Evolutionary conservation across 176 grass and related monocot species (phyloP).

Genomic region (Aechmea fasciata): DNA sequence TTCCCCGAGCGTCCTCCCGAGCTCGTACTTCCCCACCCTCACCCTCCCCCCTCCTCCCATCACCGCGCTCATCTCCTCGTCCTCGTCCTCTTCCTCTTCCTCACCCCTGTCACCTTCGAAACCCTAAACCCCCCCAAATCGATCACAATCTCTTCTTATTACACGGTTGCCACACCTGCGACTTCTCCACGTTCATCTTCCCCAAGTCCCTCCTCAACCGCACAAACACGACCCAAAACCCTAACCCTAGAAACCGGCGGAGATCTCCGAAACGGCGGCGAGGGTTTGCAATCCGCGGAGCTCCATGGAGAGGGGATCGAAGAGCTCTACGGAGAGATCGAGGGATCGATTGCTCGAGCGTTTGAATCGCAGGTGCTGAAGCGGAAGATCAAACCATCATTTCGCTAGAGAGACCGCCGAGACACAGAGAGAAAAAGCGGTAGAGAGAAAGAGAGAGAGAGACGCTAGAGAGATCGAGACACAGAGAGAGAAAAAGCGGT

Average conservation of each 20-base stretch:
- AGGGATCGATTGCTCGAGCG: no score
- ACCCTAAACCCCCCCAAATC: neutral
- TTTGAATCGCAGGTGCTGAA: no score
- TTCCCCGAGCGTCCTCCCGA: constrained; percentile 78
- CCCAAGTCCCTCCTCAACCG: neutral
- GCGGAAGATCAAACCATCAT: no score
- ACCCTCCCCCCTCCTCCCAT: constrained; percentile 32
- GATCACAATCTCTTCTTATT: constrained; percentile 3
- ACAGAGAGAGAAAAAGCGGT: no score
- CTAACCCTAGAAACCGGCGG: neutral
- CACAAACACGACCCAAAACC: neutral
- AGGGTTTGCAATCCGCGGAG: neutral
- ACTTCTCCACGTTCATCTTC: constrained; percentile 14
- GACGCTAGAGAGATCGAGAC: no score
- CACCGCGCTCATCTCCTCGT: constrained; percentile 36
- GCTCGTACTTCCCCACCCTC: constrained; percentile 88
- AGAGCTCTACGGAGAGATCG: neutral
- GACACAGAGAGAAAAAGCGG: no score
- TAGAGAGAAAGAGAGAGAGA: no score
- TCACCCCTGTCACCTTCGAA: no score
- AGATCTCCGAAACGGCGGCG: neutral
- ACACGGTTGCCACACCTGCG: constrained; percentile 15
- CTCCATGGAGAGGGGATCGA: neutral
- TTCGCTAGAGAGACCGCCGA: no score
- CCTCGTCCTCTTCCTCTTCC: neutral